These are phyloP conservation scores for Hemerocallis citrina DNA, from an alignment of 106 monocot species.

Conservation along the genomic window DNA sequence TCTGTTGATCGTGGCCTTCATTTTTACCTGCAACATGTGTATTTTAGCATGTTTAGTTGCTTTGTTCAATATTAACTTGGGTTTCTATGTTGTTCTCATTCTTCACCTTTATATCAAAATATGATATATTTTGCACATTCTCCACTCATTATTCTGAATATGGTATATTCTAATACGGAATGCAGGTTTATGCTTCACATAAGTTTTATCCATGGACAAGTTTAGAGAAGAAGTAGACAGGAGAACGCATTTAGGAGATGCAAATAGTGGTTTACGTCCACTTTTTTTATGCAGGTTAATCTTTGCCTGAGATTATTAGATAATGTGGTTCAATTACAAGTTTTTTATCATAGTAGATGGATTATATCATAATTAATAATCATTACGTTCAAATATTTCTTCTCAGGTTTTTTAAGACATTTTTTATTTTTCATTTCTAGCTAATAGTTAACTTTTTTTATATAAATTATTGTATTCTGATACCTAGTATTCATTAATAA, in stretches of 20 bases:
- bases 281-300: constrained; percentile 29
- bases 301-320: not conserved
- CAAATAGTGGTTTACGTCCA: constrained; percentile 8
- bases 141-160: not conserved
- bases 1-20: not conserved
- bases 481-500: not conserved
- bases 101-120: not conserved
- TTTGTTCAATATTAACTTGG: not conserved
- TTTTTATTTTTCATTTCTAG: not conserved
- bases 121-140: not conserved
- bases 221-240: constrained; percentile 23
- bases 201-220: constrained; percentile 18
- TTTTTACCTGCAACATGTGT: not conserved
- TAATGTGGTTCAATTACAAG: not conserved
- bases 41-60: not conserved
- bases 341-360: not conserved
- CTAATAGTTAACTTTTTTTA: not conserved
- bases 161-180: not conserved
- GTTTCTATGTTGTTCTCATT: not conserved
- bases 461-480: not conserved
- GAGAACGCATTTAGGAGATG: constrained; percentile 17
- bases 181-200: constrained; percentile 36
- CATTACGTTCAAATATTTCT: not conserved
- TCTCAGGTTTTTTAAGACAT: not conserved
- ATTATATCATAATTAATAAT: not conserved